Conservation (phyloP, 257 asterid species). For the Plectranthus barbatus region DNA sequence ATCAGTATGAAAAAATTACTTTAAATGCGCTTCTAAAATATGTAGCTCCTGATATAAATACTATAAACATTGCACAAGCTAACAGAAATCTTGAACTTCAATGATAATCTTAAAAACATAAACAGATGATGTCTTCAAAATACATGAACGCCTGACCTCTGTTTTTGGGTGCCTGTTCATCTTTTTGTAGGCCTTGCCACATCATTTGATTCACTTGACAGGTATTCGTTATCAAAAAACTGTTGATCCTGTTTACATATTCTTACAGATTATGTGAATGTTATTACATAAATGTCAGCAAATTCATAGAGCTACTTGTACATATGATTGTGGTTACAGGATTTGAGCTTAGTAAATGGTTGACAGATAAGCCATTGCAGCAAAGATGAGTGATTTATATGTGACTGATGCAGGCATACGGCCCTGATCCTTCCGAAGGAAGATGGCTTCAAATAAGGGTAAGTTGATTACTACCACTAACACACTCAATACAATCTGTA, state of each 20-base stretch:
- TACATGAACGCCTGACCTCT: no score
- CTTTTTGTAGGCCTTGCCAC: no score
- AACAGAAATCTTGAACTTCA: no score
- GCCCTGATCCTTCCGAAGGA: background rate
- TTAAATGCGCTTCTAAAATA: no score
- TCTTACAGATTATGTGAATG: background rate
- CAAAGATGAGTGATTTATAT: background rate
- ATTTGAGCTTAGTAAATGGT: background rate
- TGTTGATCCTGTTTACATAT: background rate
- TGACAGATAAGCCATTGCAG: background rate
- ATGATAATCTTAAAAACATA: no score
- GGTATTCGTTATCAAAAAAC: no score
- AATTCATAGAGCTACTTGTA: background rate
- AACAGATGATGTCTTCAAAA: no score
- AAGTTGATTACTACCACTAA: background rate
- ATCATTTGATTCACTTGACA: no score
- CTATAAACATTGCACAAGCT: no score
- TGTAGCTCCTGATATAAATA: no score
- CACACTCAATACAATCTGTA: background rate
- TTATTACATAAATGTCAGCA: background rate
- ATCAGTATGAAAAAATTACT: no score
- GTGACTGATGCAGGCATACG: conserved; percentile 3
- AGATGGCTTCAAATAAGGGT: conserved; percentile 1
- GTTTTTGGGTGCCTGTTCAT: no score
- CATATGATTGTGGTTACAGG: background rate